Evolutionary conservation across 2,329 filamentous ascomycete species (phyloP), one percentile per base, ranked within the genome.

Genomic region (Hypoxylon sp.): DNA sequence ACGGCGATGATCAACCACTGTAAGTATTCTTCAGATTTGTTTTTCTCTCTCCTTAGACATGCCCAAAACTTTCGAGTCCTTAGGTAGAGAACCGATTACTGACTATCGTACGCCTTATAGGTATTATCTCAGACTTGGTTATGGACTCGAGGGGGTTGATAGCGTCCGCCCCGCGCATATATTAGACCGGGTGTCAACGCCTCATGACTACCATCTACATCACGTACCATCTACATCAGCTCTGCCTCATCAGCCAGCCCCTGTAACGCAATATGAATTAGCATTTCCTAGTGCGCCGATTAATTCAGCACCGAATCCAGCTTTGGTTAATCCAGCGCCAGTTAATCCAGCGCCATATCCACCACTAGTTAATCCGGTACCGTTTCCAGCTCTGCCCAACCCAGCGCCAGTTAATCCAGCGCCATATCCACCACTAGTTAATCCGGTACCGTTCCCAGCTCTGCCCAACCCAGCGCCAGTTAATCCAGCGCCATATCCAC

Each of bases 41-140:
- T 11, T 22, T 11, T 22, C 39, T 4, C 22, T n/a, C 35, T 5
- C 35, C 35, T 39, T 39, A 39, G 17, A 11, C 6, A 17, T 44
- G 17, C 39, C 39, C 10, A 5, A 44, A 44, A n/a, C 17, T 31
- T 17, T 9, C 17, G 22, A 19, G 17, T 22, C 39, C 39, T 31
- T 31, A 8, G 17, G 22, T 44, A n/a, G 39, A 44, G 39, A 11
- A 44, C 17, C 19, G 9, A 19, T 44, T 19, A 4, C 39, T 44
- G 8, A 44, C 39, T 44, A 3, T 10, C 39, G 14, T 44, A 9
- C n/a, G 39, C 9, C 39, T 44, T 14, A 37, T n/a, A 44, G 39
- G 17, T 83, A 82, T 61, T 83, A 82, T 59, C 75, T 77, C 24
- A 74, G 70, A 2, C 29, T 75, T 14, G 77, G 78, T 0, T 79